Evolutionary conservation across 768 basidiomycete genomes (phyloP).

Genomic region (Brasilioporus rufonigricans): DNA sequence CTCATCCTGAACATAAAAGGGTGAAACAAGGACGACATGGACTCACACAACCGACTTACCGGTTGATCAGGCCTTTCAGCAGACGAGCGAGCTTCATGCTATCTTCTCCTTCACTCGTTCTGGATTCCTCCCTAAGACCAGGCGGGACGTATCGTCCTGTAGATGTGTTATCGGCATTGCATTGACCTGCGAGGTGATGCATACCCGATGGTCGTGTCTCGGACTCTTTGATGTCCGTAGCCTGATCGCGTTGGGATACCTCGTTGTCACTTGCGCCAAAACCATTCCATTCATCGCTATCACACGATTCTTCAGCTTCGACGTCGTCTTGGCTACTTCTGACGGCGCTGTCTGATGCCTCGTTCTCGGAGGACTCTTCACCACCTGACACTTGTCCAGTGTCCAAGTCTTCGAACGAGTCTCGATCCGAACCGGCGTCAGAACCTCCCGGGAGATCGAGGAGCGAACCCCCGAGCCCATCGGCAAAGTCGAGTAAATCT

Average conservation of each 20-base stretch:
- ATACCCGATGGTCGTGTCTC: conserved; percentile 11
- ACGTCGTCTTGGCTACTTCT: not conserved
- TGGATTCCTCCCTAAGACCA: conserved; percentile 57
- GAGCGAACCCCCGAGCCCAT: conserved; percentile 21
- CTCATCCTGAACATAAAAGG: conserved; percentile 59
- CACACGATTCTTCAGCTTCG: conserved; percentile 26
- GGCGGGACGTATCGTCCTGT: conserved; percentile 77
- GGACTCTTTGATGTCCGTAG: not conserved
- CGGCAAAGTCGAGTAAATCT: conserved; percentile 58
- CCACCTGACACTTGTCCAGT: not conserved
- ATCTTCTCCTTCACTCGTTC: conserved; percentile 37
- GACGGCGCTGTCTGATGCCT: not conserved
- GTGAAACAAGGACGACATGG: not conserved
- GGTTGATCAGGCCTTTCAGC: conserved; percentile 85
- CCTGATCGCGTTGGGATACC: not conserved
- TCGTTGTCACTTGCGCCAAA: conserved; percentile 22
- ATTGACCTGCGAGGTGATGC: conserved; percentile 2
- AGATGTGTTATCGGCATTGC: not conserved
- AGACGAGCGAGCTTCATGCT: conserved; percentile 64
- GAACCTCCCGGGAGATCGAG: not conserved
- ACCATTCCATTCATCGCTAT: conserved; percentile 38
- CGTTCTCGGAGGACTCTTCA: conserved; percentile 1
- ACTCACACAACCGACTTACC: conserved; percentile 41
- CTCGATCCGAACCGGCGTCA: not conserved
- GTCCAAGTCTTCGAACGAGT: not conserved